These are phyloP conservation scores for Cryptococcus sp. DNA, from an alignment of 1,284 basidiomycete genomes.

Conservation along the genomic window DNA sequence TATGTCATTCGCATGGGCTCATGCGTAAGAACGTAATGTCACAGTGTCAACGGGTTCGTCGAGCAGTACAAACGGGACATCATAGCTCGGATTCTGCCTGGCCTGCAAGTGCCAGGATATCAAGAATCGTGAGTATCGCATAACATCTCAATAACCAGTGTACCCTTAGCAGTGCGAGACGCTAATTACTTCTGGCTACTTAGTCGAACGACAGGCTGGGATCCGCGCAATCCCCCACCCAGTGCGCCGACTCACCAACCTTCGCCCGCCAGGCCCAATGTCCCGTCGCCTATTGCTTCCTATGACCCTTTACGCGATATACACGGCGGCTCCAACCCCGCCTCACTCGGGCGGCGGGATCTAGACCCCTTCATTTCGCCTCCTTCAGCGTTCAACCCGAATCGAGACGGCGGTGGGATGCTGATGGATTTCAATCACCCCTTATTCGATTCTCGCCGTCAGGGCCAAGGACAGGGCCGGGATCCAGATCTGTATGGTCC, in stretches of 20 bases:
- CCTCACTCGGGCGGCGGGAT: slow-evolving; percentile 57
- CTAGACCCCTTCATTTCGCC: slow-evolving; percentile 56
- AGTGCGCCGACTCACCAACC: slow-evolving; percentile 17
- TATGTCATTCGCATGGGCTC: slow-evolving; percentile 3
- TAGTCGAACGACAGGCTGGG: slow-evolving; percentile 19
- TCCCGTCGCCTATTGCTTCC: slow-evolving; percentile 22
- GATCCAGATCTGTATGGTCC: slow-evolving; percentile 34
- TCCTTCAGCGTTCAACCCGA: slow-evolving; percentile 32
- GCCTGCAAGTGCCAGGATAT: slow-evolving; percentile 51
- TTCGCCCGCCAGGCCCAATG: slow-evolving; percentile 29
- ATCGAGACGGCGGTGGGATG: slow-evolving; percentile 56
- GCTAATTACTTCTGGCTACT: slow-evolving; percentile 1
- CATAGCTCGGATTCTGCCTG: slow-evolving; percentile 54
- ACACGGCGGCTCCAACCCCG: slow-evolving; percentile 33
- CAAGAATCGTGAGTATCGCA: slow-evolving; percentile 37
- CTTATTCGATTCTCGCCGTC: slow-evolving; percentile 51
- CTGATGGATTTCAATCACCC: slow-evolving; percentile 59
- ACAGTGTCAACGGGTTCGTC: slow-evolving; percentile 51
- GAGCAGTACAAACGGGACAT: slow-evolving; percentile 52
- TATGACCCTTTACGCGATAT: slow-evolving; percentile 31
- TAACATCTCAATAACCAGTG: not conserved
- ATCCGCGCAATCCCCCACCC: slow-evolving; percentile 31
- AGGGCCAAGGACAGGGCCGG: slow-evolving; percentile 2
- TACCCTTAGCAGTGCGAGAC: not conserved
- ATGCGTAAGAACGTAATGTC: slow-evolving; percentile 20